Conservation (phyloP, 2,329 filamentous ascomycete genomes). For the Magnaporthiopsis poae region DNA sequence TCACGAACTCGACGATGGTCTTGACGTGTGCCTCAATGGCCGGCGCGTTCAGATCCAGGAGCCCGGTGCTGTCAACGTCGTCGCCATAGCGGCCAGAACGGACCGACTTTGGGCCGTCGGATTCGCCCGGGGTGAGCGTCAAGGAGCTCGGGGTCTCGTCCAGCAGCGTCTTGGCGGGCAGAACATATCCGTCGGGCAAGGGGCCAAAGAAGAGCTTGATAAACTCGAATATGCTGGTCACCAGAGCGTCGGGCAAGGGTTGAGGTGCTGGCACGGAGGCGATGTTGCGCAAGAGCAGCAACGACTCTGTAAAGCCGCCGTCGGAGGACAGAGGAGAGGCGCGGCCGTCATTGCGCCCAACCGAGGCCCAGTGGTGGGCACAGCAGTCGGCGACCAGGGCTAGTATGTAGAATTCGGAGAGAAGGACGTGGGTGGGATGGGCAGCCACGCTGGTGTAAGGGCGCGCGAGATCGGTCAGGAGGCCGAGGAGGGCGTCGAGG, state of each 20-base stretch:
- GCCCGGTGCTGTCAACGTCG: constrained; percentile 23
- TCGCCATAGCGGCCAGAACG: constrained; percentile 20
- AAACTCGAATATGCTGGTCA: constrained; percentile 44
- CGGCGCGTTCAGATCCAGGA: constrained; percentile 26
- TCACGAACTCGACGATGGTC: constrained; percentile 52
- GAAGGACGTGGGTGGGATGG: constrained; percentile 50
- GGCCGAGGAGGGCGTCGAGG: constrained; percentile 44
- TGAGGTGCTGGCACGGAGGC: constrained; percentile 23
- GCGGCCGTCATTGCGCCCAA: constrained; percentile 8
- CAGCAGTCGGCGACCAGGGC: constrained; percentile 57
- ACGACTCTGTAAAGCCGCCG: background rate
- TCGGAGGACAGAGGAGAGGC: constrained; percentile 6
- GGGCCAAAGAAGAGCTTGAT: constrained; percentile 49
- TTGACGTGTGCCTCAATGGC: constrained; percentile 47
- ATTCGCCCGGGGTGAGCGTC: constrained; percentile 12
- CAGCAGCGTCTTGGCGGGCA: constrained; percentile 48
- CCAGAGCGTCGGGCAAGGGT: constrained; percentile 39
- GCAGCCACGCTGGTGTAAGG: constrained; percentile 41
- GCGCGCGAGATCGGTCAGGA: constrained; percentile 49
- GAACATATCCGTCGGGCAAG: constrained; percentile 45
- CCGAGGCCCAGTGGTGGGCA: constrained; percentile 43
- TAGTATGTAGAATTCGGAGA: constrained; percentile 56
- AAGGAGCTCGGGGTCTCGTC: constrained; percentile 31
- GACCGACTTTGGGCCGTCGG: constrained; percentile 3
- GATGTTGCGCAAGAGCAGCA: constrained; percentile 13